Percentiles rank a stretch among this genome's conserved stretches.
Evolutionary conservation across 2,329 filamentous ascomycete species (phyloP).

Genomic region (Drechslera avenae): DNA sequence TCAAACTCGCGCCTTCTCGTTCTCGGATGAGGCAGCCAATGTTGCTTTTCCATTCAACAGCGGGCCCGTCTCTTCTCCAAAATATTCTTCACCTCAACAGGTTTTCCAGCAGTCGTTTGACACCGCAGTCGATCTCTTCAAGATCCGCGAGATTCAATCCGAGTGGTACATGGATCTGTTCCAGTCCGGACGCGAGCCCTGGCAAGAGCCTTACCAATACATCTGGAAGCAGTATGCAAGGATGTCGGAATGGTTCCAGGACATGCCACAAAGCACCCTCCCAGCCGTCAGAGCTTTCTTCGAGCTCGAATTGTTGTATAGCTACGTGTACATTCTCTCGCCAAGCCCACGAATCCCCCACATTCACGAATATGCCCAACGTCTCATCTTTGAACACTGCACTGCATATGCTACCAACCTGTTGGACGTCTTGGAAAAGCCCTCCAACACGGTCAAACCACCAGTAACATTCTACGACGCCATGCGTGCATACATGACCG

Average conservation of each 20-base stretch:
- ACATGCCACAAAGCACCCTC: constrained; percentile 70
- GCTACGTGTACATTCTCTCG: constrained; percentile 86
- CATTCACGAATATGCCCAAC: constrained; percentile 76
- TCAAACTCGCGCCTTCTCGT: constrained; percentile 85
- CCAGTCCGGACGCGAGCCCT: constrained; percentile 72
- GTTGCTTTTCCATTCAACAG: constrained; percentile 72
- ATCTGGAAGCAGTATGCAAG: constrained; percentile 77
- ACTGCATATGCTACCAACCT: constrained; percentile 81
- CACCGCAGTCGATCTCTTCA: constrained; percentile 77
- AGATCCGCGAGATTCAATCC: constrained; percentile 83
- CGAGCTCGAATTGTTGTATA: constrained; percentile 87
- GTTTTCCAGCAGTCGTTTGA: constrained; percentile 65
- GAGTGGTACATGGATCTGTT: constrained; percentile 89
- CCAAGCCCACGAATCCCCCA: constrained; percentile 75
- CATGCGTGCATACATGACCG: constrained; percentile 76
- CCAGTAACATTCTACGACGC: constrained; percentile 89
- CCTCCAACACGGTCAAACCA: constrained; percentile 61
- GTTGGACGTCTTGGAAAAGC: constrained; percentile 64
- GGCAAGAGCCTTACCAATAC: constrained; percentile 71
- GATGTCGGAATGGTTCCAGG: constrained; percentile 80
- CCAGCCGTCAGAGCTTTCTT: constrained; percentile 75
- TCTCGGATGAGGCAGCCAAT: constrained; percentile 85
- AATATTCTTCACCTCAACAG: constrained; percentile 54
- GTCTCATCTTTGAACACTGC: constrained; percentile 83
- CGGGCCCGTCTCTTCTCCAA: constrained; percentile 41